These are phyloP conservation scores for Gilbertella persicaria DNA, from an alignment of 371 early-diverging fungal genomes.

Conservation along the genomic window DNA sequence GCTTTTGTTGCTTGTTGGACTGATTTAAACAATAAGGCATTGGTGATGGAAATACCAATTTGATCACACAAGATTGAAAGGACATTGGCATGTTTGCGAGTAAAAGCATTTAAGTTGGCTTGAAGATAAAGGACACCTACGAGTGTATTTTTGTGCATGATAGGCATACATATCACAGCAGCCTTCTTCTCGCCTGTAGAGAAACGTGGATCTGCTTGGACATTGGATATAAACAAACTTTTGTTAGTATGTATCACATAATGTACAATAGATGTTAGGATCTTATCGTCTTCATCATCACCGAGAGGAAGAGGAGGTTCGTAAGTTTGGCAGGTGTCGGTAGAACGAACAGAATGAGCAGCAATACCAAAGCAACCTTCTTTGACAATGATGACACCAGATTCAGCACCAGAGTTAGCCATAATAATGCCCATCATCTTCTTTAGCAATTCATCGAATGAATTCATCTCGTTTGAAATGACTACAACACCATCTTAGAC, in stretches of 20 bases:
- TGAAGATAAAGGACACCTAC: constrained; percentile 62
- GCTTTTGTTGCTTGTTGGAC: constrained; percentile 43
- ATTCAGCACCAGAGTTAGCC: constrained; percentile 47
- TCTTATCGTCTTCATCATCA: constrained; percentile 40
- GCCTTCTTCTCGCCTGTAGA: constrained; percentile 36
- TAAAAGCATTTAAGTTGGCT: constrained; percentile 55
- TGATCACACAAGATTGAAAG: constrained; percentile 61
- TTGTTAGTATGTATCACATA: constrained; percentile 46
- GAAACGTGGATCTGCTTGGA: constrained; percentile 41
- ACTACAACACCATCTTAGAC: constrained; percentile 15
- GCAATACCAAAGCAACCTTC: constrained; percentile 46
- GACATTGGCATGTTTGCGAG: constrained; percentile 54
- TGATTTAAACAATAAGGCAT: constrained; percentile 56
- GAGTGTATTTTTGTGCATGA: constrained; percentile 54
- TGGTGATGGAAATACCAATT: constrained; percentile 64
- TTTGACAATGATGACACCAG: constrained; percentile 48
- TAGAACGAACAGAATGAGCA: constrained; percentile 34
- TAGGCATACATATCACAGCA: constrained; percentile 57
- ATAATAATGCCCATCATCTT: constrained; percentile 51
- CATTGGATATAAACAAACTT: constrained; percentile 42
- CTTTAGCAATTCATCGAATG: constrained; percentile 46
- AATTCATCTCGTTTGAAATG: constrained; percentile 50
- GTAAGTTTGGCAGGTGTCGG: constrained; percentile 32
- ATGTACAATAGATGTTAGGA: constrained; percentile 39
- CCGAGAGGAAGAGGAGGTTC: constrained; percentile 41